Conservation (phyloP, 2,329 filamentous ascomycete genomes). For the Hymenoscyphus salicellus region DNA sequence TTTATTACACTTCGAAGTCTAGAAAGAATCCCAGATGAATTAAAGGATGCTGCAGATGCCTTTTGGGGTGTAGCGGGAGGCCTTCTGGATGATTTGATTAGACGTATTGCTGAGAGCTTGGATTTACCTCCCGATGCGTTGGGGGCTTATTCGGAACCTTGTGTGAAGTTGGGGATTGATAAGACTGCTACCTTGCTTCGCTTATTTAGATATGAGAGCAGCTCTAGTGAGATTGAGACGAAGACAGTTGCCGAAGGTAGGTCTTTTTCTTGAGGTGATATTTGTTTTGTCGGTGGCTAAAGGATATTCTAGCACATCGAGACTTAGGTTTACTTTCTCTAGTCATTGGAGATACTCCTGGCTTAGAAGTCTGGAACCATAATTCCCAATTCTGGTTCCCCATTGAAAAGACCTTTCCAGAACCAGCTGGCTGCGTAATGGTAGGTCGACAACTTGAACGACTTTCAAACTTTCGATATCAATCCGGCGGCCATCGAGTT, state of each 20-base stretch:
- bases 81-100: constrained; percentile 24
- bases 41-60: constrained; percentile 20
- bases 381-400: constrained; percentile 20
- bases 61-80: constrained; percentile 25
- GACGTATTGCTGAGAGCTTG: constrained; percentile 25
- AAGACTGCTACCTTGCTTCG: constrained; percentile 29
- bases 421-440: constrained; percentile 23
- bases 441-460: constrained; percentile 28
- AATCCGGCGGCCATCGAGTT: constrained; percentile 27
- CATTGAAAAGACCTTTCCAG: constrained; percentile 24
- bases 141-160: constrained; percentile 26
- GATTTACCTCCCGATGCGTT: constrained; percentile 24
- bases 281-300: neutral
- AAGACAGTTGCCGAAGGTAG: constrained; percentile 31
- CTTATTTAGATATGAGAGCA: constrained; percentile 30
- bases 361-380: constrained; percentile 28
- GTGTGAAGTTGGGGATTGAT: constrained; percentile 16
- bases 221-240: constrained; percentile 10
- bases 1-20: constrained; percentile 29
- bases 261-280: neutral
- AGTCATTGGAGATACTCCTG: constrained; percentile 30
- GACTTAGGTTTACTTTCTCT: constrained; percentile 31
- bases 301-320: constrained; percentile 22
- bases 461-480: constrained; percentile 27
- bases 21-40: constrained; percentile 18